Base-by-base conservation (phyloP, 352 stramenopile species). In the Pythium sukuiense region DNA sequence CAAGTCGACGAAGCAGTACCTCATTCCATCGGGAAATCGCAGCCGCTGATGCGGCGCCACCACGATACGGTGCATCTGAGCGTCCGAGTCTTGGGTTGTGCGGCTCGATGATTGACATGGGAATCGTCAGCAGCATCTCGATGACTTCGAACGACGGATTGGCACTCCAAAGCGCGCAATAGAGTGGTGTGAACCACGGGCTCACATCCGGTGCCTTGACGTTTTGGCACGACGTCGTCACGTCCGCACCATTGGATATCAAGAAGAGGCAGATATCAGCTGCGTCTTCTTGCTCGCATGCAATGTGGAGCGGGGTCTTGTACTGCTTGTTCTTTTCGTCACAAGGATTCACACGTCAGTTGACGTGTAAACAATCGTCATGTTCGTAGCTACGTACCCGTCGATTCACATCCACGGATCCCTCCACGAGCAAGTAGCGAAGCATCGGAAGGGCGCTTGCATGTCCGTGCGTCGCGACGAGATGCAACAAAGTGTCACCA, bases 241-340 rank as follows among this genome's bases (percentile, higher is more conserved):
- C 74, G 46, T 87, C 75, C 8, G 74, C 79, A 32, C 76, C 72
- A 48, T 71, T 71, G 1, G 68, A 59, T 7, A 85, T 71, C 52
- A 87, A 63, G 14, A 85, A 80, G 12, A 72, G 13, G 32, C 73
- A 79, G 46, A 85, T 61, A 2, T 80, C 67, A 6, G 69, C 57
- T 20, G 35, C 24, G 46, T 76, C 77, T 13, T 76, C 70, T 33
- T 72, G 67, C 49, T 87, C 72, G 30, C 77, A 78, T 11, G 78
- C 71, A 29, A 82, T 35, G 27, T 87, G 78, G 1, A 87, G 55
- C 11, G 78, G 67, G 4, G 78, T 87, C 67, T 84, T 80, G 50
- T 77, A 50, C 14, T 81, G 72, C 29, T 82, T 82, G 65, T 87
- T 87, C 76, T 83, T 60, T 41, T 35, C 41, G 11, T 55, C n/a